Percentiles rank a stretch among this genome's conserved stretches.
Evolutionary conservation across 306 rosid genomes (phyloP).

Genomic region (Dicorynia guianensis): DNA sequence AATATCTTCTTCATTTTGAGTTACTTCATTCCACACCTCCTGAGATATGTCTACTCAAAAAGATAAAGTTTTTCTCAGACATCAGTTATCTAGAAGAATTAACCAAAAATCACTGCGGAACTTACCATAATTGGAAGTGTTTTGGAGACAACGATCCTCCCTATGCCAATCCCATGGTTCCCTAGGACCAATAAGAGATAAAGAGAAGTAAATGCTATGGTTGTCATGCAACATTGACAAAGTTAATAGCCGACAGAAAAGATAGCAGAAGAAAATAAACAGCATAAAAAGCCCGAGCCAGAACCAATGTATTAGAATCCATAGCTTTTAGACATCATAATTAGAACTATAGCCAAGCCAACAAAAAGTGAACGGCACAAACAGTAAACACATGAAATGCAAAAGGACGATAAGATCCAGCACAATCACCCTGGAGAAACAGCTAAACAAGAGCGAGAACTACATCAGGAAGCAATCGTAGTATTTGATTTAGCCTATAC

Average conservation of each 20-base stretch:
- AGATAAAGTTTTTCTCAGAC: slow-evolving; percentile 26
- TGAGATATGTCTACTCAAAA: slow-evolving; percentile 61
- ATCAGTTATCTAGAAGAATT: slow-evolving; percentile 2
- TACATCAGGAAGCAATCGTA: slow-evolving; percentile 28
- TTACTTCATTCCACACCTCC: slow-evolving; percentile 72
- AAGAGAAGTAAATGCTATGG: slow-evolving; percentile 19
- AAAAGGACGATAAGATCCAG: slow-evolving; percentile 41
- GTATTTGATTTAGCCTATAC: slow-evolving; percentile 22
- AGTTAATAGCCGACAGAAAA: slow-evolving; percentile 23
- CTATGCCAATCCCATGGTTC: slow-evolving; percentile 72
- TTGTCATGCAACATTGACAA: slow-evolving; percentile 29
- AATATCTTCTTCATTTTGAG: slow-evolving; percentile 75
- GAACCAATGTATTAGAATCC: slow-evolving; percentile 35
- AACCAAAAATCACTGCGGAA: background rate
- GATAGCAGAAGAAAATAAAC: slow-evolving; percentile 1
- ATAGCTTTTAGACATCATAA: slow-evolving; percentile 24
- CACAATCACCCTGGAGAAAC: background rate
- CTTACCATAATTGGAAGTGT: slow-evolving; percentile 66
- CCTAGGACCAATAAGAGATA: slow-evolving; percentile 45
- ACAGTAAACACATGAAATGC: slow-evolving; percentile 5
- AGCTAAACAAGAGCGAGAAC: background rate
- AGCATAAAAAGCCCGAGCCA: slow-evolving; percentile 23
- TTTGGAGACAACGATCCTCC: slow-evolving; percentile 49
- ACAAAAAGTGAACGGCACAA: background rate
- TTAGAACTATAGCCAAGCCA: slow-evolving; percentile 20